Conservation (phyloP, 805 yeast genomes). For the Candida maltosa region DNA sequence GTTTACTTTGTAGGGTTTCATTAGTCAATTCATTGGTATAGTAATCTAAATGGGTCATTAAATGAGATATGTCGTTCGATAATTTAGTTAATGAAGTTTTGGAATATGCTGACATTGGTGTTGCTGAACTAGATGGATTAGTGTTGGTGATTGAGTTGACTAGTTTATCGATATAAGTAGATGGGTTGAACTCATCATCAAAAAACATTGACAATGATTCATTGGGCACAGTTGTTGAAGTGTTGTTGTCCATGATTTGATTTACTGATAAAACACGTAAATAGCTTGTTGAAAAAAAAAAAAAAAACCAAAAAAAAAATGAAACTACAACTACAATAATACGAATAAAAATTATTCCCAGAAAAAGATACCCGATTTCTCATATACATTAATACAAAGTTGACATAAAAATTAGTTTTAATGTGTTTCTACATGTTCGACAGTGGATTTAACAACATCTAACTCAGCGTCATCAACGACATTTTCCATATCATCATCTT, state of each 20-base stretch:
- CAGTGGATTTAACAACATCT: conserved; percentile 19
- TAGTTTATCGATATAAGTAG: conserved; percentile 62
- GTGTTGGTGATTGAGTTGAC: conserved; percentile 34
- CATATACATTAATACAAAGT: too few relatives aligned
- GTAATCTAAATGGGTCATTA: conserved; percentile 59
- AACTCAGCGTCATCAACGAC: conserved; percentile 22
- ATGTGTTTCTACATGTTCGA: conserved; percentile 11
- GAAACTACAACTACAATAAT: too few relatives aligned
- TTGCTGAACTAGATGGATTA: conserved; percentile 3
- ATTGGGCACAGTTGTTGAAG: too few relatives aligned
- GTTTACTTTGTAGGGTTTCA: conserved; percentile 41
- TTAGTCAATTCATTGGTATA: conserved; percentile 57
- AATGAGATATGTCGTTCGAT: conserved; percentile 46
- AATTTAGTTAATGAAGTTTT: conserved; percentile 29
- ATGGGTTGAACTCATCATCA: conserved; percentile 62
- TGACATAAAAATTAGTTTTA: too few relatives aligned
- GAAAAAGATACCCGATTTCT: too few relatives aligned
- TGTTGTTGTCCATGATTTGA: too few relatives aligned
- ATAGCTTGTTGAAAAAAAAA: too few relatives aligned
- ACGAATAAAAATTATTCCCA: too few relatives aligned
- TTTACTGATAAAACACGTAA: too few relatives aligned
- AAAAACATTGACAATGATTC: conserved; percentile 64
- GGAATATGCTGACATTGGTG: conserved; percentile 6
- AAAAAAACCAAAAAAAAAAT: too few relatives aligned
- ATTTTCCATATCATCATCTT: conserved; percentile 26